Evolutionary conservation across 805 yeast species (phyloP).

Genomic region (Pichia kluyveri): DNA sequence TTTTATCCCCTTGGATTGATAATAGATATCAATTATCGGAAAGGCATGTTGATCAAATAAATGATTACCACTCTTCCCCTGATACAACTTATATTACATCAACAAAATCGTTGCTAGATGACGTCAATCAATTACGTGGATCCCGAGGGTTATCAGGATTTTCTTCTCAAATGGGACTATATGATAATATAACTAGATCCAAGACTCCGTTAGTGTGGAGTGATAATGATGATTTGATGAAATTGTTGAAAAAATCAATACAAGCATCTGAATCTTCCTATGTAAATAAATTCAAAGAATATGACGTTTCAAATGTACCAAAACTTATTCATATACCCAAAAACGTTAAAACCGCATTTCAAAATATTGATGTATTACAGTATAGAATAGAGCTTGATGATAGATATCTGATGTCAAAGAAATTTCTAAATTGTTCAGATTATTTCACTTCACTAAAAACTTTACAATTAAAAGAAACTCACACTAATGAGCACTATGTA

Average conservation of each 20-base stretch:
- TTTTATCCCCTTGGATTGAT: slow-evolving; percentile 46
- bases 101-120: slow-evolving; percentile 52
- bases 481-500: no score
- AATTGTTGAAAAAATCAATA: slow-evolving; percentile 24
- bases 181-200: slow-evolving; percentile 21
- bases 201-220: slow-evolving; percentile 29
- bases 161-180: slow-evolving; percentile 21
- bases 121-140: slow-evolving; percentile 44
- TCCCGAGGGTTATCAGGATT: slow-evolving; percentile 24
- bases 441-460: background rate
- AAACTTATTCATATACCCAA: background rate
- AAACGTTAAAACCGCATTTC: slow-evolving; percentile 12
- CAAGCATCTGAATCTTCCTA: slow-evolving; percentile 17
- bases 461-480: no score
- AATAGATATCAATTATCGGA: slow-evolving; percentile 42
- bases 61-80: background rate
- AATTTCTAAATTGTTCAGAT: background rate
- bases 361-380: slow-evolving; percentile 15
- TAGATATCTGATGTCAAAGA: background rate
- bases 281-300: slow-evolving; percentile 6
- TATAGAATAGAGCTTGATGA: slow-evolving; percentile 5
- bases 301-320: background rate
- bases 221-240: slow-evolving; percentile 29
- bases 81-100: slow-evolving; percentile 28
- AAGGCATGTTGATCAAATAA: slow-evolving; percentile 36